Evolutionary conservation across 768 basidiomycete species (phyloP), one percentile per base, ranked within the genome.

Genomic region (Pleurotus cornucopiae): DNA sequence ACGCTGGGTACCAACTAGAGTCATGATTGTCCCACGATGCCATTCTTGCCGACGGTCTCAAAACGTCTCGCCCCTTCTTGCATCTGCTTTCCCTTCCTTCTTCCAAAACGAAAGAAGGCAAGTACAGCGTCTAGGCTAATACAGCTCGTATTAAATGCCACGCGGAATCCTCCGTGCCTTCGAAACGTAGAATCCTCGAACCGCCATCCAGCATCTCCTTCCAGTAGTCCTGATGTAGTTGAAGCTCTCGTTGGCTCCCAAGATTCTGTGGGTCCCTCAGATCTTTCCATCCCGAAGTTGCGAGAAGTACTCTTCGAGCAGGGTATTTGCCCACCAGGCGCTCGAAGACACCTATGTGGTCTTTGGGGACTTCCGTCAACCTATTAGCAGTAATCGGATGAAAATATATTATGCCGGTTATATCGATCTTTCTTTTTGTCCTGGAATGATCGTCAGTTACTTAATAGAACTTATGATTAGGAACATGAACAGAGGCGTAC

Each of bases 271-370:
- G 18, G 7, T 13, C 23, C 7, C 26, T 63, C 48, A 75, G 71
- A 46, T 65, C 65, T 3, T 64, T 66, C 76, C 76, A 78, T 75
- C 71, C 79, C 43, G 68, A 79, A 60, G 78, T 77, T 49, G 70
- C 73, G 59, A 77, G 67, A 51, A 74, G 66, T 46, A 78, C 74
- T 57, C 75, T 76, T 45, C 69, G 67, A 58, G 78, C 69, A 6
- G 70, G 64, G 55, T 57, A 67, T n/a, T 70, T 68, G 37, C 78
- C 78, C 26, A 56, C 57, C 5, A 62, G 39, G 21, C 49, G 38
- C 23, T 41, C 39, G 23, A 62, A 57, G 4, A 57, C 30, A n/a
- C 37, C 13, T 3, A 62, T 41, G 38, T 55, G 46, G 11, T 46
- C 37, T 11, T 30, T 44, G 18, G 58, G 57, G 20, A 46, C 30